Conservation (phyloP, 352 stramenopile genomes). For the Elongisporangium undulatum region DNA sequence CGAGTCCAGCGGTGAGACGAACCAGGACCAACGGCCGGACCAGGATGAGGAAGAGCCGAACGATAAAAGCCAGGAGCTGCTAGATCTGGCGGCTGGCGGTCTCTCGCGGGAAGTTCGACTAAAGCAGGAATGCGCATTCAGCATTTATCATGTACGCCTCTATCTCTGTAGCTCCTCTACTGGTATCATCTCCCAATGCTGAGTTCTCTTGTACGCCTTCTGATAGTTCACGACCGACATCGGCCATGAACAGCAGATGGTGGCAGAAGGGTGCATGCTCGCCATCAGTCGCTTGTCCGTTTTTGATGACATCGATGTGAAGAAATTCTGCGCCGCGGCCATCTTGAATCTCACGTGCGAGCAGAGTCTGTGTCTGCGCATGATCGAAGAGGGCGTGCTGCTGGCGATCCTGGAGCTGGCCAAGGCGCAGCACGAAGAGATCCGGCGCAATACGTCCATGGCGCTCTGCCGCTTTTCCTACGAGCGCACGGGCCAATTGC, state of each 20-base stretch:
- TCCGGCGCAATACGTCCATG: conserved; percentile 81
- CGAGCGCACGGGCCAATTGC: conserved; percentile 57
- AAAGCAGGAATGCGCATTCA: conserved; percentile 81
- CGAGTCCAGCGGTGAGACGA: conserved; percentile 18
- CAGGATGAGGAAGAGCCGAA: conserved; percentile 40
- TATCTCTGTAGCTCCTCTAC: background rate
- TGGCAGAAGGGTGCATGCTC: conserved; percentile 67
- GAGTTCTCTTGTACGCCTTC: background rate
- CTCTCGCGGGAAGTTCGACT: conserved; percentile 55
- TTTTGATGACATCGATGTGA: conserved; percentile 81
- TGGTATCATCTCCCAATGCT: background rate
- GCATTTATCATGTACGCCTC: conserved; percentile 61
- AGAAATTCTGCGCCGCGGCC: conserved; percentile 76
- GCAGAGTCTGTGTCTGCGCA: conserved; percentile 24
- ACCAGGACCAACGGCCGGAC: conserved; percentile 28
- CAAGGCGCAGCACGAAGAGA: conserved; percentile 75
- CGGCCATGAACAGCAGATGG: conserved; percentile 74
- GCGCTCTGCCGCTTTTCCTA: conserved; percentile 82
- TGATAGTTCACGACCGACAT: conserved; percentile 59
- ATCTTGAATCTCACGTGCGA: conserved; percentile 80
- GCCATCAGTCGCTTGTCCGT: conserved; percentile 66
- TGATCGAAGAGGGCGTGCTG: conserved; percentile 78
- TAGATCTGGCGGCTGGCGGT: conserved; percentile 9
- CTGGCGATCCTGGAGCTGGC: conserved; percentile 68
- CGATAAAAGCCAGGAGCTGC: conserved; percentile 36